Conservation (phyloP, 345 rosid species). For the Fremontodendron californicum region DNA sequence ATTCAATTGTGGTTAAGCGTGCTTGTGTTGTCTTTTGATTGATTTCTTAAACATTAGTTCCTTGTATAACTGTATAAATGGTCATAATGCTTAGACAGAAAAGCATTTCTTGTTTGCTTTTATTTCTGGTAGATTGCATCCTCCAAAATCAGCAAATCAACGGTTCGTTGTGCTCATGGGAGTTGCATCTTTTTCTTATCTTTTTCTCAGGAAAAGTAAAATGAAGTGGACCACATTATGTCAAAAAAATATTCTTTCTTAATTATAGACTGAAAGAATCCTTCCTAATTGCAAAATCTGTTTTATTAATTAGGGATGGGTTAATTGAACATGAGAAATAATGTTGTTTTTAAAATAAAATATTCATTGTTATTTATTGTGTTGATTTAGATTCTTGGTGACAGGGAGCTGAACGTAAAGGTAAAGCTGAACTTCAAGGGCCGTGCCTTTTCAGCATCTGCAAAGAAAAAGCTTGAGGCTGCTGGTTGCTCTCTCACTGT, state of each 20-base stretch:
- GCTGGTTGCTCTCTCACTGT: no score
- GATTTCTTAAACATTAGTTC: neutral
- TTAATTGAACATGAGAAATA: neutral
- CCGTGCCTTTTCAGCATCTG: no score
- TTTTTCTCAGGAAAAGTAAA: neutral
- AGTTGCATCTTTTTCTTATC: neutral
- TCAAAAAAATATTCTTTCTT: neutral
- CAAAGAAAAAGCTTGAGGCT: no score
- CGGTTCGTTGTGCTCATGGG: neutral
- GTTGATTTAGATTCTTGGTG: no score
- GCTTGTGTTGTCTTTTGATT: neutral
- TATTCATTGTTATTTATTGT: neutral
- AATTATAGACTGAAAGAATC: neutral
- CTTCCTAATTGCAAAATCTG: neutral
- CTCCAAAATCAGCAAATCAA: neutral
- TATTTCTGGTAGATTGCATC: neutral
- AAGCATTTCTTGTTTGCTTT: neutral
- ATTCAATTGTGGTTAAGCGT: neutral
- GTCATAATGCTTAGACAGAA: neutral
- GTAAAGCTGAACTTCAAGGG: no score
- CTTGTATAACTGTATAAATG: neutral
- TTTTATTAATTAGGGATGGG: neutral
- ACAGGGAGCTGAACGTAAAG: no score
- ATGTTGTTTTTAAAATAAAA: neutral
- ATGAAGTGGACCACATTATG: neutral